These are phyloP conservation scores for Fusarium verrucosum DNA, from an alignment of 2,329 filamentous ascomycete species.

Conservation along the genomic window DNA sequence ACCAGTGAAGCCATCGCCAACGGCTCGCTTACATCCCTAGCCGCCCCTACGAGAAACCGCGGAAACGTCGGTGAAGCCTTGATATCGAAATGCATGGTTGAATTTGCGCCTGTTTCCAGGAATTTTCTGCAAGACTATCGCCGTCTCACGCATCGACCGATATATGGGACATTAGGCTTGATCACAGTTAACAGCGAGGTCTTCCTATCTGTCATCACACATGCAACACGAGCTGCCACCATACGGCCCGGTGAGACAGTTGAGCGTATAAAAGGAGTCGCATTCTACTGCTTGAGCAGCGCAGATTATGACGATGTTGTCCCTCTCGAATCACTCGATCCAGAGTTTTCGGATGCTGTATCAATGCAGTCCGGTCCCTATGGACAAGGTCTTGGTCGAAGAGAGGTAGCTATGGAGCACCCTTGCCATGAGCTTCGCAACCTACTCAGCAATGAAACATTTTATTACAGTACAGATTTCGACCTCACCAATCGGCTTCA, in stretches of 20 bases:
- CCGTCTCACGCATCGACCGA: slow-evolving; percentile 74
- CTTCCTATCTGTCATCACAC: slow-evolving; percentile 89
- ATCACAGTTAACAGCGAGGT: slow-evolving; percentile 86
- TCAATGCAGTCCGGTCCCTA: slow-evolving; percentile 54
- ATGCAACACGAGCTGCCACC: slow-evolving; percentile 79
- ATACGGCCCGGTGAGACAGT: slow-evolving; percentile 89
- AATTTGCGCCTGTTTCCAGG: slow-evolving; percentile 74
- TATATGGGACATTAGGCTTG: slow-evolving; percentile 87
- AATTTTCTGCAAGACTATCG: slow-evolving; percentile 80
- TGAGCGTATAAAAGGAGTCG: slow-evolving; percentile 84
- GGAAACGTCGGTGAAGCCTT: slow-evolving; percentile 53
- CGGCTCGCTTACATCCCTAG: slow-evolving; percentile 65
- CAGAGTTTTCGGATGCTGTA: slow-evolving; percentile 58
- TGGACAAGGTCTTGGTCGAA: slow-evolving; percentile 63
- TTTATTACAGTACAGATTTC: slow-evolving; percentile 99
- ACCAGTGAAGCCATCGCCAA: slow-evolving; percentile 68
- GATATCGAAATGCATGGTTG: slow-evolving; percentile 81
- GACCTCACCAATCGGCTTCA: slow-evolving; percentile 94
- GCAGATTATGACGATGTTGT: slow-evolving; percentile 84
- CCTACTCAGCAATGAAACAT: slow-evolving; percentile 89
- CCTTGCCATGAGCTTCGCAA: slow-evolving; percentile 92
- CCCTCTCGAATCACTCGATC: slow-evolving; percentile 62
- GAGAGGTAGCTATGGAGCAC: slow-evolving; percentile 80
- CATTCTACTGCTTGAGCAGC: slow-evolving; percentile 92
- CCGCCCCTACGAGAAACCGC: slow-evolving; percentile 58